A percentile compares a stretch with the other conserved stretches of the same genome.
Evolutionary conservation across 371 early-diverging fungal genomes (phyloP).

Genomic region (Lichtheimia hyalospora): DNA sequence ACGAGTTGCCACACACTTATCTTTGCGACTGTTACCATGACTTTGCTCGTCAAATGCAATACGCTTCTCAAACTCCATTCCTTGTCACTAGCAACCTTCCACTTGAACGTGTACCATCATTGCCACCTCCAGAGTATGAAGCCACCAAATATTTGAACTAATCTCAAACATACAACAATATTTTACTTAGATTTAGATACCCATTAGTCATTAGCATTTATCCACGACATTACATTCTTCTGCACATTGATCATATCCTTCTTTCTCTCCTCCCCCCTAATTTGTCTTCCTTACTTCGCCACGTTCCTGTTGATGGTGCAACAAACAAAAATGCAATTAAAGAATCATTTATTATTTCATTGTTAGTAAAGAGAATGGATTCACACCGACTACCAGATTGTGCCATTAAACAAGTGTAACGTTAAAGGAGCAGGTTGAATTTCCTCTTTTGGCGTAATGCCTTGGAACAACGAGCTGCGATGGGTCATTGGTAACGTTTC

Average conservation of each 20-base stretch:
- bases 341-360: background rate
- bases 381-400: background rate
- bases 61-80: conserved; percentile 36
- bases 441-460: background rate
- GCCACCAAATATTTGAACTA: too few species aligned
- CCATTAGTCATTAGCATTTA: background rate
- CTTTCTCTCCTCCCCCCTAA: background rate
- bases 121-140: conserved; percentile 45
- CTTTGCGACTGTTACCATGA: conserved; percentile 42
- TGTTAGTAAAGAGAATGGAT: background rate
- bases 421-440: background rate
- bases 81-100: conserved; percentile 7
- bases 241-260: background rate
- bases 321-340: conserved; percentile 3
- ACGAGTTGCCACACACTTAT: conserved; percentile 13
- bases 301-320: background rate
- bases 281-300: too few species aligned
- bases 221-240: background rate
- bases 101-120: conserved; percentile 37
- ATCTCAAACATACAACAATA: background rate
- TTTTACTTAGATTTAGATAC: background rate
- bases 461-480: too few species aligned
- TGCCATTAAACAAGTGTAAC: background rate
- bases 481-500: conserved; percentile 1
- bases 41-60: conserved; percentile 40